Conservation (phyloP, 2,329 filamentous ascomycete genomes). For the Pseudonectria buxi region DNA sequence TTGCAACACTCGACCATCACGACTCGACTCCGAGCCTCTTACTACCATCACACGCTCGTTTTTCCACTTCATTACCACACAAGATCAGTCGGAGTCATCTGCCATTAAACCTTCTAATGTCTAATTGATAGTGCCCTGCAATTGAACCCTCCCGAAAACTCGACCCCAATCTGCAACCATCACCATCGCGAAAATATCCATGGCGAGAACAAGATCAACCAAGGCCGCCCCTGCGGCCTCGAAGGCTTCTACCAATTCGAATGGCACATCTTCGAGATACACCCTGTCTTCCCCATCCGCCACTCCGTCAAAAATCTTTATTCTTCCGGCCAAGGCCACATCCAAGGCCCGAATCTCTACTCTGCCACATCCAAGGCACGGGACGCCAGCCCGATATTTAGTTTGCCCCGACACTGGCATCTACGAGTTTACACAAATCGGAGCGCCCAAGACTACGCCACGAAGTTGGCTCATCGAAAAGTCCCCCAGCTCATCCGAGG, state of each 20-base stretch:
- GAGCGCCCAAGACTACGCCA: constrained; percentile 45
- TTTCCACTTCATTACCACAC: too few relatives aligned
- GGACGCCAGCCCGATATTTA: constrained; percentile 51
- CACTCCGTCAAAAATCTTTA: constrained; percentile 50
- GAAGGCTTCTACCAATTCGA: constrained; percentile 21
- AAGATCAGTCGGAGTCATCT: too few relatives aligned
- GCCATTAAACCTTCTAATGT: too few relatives aligned
- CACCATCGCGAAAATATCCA: constrained; percentile 18
- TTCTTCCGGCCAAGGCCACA: constrained; percentile 50
- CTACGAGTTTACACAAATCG: constrained; percentile 57
- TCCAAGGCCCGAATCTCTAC: constrained; percentile 51
- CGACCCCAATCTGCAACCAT: neutral
- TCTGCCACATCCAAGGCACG: constrained; percentile 52
- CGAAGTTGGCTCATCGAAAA: constrained; percentile 56
- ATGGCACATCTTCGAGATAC: constrained; percentile 32
- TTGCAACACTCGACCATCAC: too few relatives aligned
- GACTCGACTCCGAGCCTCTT: too few relatives aligned
- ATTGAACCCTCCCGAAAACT: neutral
- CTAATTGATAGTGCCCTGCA: neutral
- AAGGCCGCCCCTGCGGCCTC: constrained; percentile 25
- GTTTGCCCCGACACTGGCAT: constrained; percentile 55
- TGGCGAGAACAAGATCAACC: constrained; percentile 45
- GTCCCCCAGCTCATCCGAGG: constrained; percentile 6
- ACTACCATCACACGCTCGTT: too few relatives aligned
- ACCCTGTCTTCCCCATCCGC: constrained; percentile 31